Percentiles rank a stretch among this genome's conserved stretches.
phyloP scores from a whole-genome alignment of 352 stramenopile genomes.

The Globisporangium irregulare region DNA sequence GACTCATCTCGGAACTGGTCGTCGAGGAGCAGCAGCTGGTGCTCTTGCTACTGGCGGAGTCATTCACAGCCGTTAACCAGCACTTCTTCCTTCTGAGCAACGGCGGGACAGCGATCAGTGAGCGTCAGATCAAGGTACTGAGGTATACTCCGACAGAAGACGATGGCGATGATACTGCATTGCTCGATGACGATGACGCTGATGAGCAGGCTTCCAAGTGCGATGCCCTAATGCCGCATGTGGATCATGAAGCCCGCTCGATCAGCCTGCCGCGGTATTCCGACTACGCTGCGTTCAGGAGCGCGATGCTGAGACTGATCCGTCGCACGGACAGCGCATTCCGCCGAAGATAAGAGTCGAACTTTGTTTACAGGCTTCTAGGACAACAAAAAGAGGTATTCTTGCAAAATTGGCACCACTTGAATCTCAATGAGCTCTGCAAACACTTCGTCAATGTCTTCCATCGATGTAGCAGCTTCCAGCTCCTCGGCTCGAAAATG shows the following conservation, averaged over 20 bases:
- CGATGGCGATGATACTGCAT: slow-evolving; percentile 7
- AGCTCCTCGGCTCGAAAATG: slow-evolving; percentile 62
- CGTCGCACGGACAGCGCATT: slow-evolving; percentile 38
- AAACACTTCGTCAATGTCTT: slow-evolving; percentile 67
- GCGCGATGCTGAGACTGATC: slow-evolving; percentile 38
- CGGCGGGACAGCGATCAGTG: neutral
- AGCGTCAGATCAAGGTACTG: slow-evolving; percentile 5
- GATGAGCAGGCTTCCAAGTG: slow-evolving; percentile 13
- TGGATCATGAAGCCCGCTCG: slow-evolving; percentile 33
- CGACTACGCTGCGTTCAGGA: slow-evolving; percentile 48
- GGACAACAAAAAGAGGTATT: slow-evolving; percentile 61
- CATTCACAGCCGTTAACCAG: slow-evolving; percentile 40
- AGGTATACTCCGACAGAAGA: slow-evolving; percentile 5
- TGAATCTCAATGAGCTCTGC: slow-evolving; percentile 68
- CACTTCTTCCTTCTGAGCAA: slow-evolving; percentile 35
- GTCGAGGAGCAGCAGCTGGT: slow-evolving; percentile 59
- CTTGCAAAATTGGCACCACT: slow-evolving; percentile 61
- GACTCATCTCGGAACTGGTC: slow-evolving; percentile 50
- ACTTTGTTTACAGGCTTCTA: slow-evolving; percentile 14
- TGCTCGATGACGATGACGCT: slow-evolving; percentile 12
- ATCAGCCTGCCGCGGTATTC: slow-evolving; percentile 55
- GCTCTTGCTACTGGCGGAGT: slow-evolving; percentile 50
- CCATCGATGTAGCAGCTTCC: slow-evolving; percentile 31
- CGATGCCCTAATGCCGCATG: slow-evolving; percentile 33
- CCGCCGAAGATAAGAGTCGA: slow-evolving; percentile 21